Conservation (phyloP, 1,284 basidiomycete species). For the Sanguinoderma infundibulare region DNA sequence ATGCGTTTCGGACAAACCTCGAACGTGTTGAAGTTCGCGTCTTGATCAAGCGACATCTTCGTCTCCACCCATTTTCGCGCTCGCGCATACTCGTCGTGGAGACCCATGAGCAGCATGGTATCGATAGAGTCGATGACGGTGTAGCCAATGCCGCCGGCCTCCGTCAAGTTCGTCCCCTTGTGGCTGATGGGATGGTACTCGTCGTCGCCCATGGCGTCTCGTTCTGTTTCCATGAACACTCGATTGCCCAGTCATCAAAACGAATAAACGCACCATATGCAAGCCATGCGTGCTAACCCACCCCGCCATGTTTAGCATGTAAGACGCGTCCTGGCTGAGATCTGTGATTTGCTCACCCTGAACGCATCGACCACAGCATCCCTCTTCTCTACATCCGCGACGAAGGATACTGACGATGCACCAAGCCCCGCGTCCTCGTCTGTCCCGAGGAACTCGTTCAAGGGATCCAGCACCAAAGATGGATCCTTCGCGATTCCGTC, state of each 20-base stretch:
- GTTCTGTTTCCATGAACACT: conserved; percentile 55
- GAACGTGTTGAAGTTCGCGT: conserved; percentile 88
- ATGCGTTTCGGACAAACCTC: conserved; percentile 62
- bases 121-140: conserved; percentile 86
- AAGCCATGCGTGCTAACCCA: conserved; percentile 72
- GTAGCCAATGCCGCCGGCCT: conserved; percentile 83
- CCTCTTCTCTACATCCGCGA: conserved; percentile 64
- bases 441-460: conserved; percentile 22
- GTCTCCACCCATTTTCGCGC: conserved; percentile 81
- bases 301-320: not conserved
- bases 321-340: not conserved
- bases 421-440: conserved; percentile 19
- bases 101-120: conserved; percentile 86
- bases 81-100: conserved; percentile 78
- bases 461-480: conserved; percentile 14
- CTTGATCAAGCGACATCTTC: conserved; percentile 76
- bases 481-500: conserved; percentile 15
- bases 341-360: conserved; percentile 55
- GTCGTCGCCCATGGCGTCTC: conserved; percentile 88
- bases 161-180: conserved; percentile 77
- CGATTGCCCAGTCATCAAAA: conserved; percentile 1
- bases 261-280: conserved; percentile 68
- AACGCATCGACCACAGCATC: conserved; percentile 80
- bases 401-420: conserved; percentile 33
- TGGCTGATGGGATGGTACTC: conserved; percentile 86